These are phyloP conservation scores for Canavalia gladiata DNA, from an alignment of 306 rosid genomes.

Conservation along the genomic window DNA sequence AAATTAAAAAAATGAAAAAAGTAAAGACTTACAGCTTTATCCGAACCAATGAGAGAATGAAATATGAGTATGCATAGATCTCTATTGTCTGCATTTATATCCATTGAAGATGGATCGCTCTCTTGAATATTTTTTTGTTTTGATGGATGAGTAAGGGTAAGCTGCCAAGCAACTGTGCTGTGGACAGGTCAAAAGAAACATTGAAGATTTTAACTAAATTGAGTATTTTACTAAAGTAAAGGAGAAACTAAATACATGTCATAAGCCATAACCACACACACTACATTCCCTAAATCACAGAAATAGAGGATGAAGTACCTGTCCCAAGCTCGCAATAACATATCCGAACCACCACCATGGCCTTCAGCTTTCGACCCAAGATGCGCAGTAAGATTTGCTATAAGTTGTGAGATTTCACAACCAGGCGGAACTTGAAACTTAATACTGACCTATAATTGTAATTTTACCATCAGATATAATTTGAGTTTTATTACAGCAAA, in stretches of 20 bases:
- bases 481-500: slow-evolving; percentile 2
- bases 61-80: slow-evolving; percentile 73
- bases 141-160: slow-evolving; percentile 66
- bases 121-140: slow-evolving; percentile 56
- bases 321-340: slow-evolving; percentile 88
- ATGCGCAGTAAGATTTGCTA: slow-evolving; percentile 72
- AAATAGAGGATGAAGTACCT: slow-evolving; percentile 58
- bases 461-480: slow-evolving; percentile 44
- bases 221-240: slow-evolving; percentile 16
- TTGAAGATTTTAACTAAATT: slow-evolving; percentile 39
- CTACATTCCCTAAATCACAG: background rate
- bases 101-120: slow-evolving; percentile 47
- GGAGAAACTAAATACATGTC: background rate
- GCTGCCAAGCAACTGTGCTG: slow-evolving; percentile 93
- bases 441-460: slow-evolving; percentile 64
- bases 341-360: slow-evolving; percentile 71
- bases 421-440: slow-evolving; percentile 82
- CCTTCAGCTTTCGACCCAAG: slow-evolving; percentile 82
- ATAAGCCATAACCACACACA: slow-evolving; percentile 18
- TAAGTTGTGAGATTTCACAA: slow-evolving; percentile 78
- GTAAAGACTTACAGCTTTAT: slow-evolving; percentile 73
- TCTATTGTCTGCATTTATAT: slow-evolving; percentile 53
- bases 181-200: slow-evolving; percentile 49
- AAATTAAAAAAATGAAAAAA: slow-evolving; percentile 34
- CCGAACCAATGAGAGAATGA: slow-evolving; percentile 71